Evolutionary conservation across 2,329 filamentous ascomycete species (phyloP).

Genomic region (Cryphonectria japonica): DNA sequence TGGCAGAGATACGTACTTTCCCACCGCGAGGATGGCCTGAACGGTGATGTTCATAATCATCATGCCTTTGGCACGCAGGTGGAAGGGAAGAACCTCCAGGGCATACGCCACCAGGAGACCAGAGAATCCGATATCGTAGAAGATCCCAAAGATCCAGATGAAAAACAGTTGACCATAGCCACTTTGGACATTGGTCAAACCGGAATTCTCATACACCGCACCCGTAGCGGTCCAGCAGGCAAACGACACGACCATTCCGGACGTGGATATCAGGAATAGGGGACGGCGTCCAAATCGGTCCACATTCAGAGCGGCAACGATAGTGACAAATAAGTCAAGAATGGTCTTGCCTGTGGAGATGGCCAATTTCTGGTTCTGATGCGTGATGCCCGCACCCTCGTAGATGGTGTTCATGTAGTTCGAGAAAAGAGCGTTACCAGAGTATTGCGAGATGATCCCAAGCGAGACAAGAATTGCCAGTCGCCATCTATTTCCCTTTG

Average conservation of each 20-base stretch:
- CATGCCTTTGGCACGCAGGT: conserved; percentile 61
- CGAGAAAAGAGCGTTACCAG: conserved; percentile 65
- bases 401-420: conserved; percentile 67
- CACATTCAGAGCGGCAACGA: conserved; percentile 52
- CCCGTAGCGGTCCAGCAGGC: conserved; percentile 54
- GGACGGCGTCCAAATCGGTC: conserved; percentile 53
- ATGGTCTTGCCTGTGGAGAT: conserved; percentile 55
- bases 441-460: conserved; percentile 67
- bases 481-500: conserved; percentile 63
- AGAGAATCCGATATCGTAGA: conserved; percentile 64
- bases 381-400: conserved; percentile 59
- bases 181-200: conserved; percentile 41
- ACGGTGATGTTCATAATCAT: conserved; percentile 69
- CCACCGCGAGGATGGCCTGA: conserved; percentile 63
- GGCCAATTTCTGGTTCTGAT: conserved; percentile 56
- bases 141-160: conserved; percentile 62
- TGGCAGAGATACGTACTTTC: conserved; percentile 52
- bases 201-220: conserved; percentile 51
- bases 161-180: conserved; percentile 60
- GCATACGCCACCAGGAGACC: conserved; percentile 62
- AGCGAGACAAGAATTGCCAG: conserved; percentile 62
- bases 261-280: conserved; percentile 52
- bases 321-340: conserved; percentile 58
- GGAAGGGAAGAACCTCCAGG: conserved; percentile 62
- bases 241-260: conserved; percentile 53